A percentile compares a stretch with the other conserved stretches of the same genome.
Conservation (phyloP, 805 yeast genomes). For the Blastobotrys attinorum region DNA sequence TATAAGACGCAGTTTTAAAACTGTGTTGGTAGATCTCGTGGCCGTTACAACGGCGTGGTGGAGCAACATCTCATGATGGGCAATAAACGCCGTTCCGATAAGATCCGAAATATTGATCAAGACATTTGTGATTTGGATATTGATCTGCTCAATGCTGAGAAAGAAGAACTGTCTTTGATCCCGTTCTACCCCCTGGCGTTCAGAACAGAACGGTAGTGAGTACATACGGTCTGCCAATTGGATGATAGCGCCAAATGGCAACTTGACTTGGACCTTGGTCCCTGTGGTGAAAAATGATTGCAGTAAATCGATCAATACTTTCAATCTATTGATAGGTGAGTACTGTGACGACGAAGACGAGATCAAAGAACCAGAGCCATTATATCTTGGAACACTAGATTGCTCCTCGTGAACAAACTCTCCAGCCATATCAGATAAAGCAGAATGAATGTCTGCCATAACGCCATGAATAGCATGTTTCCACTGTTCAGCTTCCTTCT, state of each 20-base stretch:
- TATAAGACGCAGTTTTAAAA: constrained; percentile 8
- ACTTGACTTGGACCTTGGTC: constrained; percentile 46
- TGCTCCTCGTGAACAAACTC: constrained; percentile 13
- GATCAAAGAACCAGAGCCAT: neutral
- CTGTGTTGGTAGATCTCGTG: neutral
- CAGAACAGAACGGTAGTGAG: constrained; percentile 47
- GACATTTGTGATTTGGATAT: constrained; percentile 37
- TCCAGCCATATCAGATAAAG: constrained; percentile 6
- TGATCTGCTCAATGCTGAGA: constrained; percentile 37
- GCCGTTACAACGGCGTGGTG: constrained; percentile 15
- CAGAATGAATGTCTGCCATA: constrained; percentile 12
- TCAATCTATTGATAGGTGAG: constrained; percentile 1
- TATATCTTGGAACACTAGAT: neutral
- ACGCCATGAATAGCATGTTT: constrained; percentile 40
- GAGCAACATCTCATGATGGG: constrained; percentile 39
- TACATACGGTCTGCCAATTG: constrained; percentile 45
- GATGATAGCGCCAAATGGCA: constrained; percentile 57
- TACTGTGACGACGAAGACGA: neutral
- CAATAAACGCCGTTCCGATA: constrained; percentile 37
- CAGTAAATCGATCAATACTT: constrained; percentile 28
- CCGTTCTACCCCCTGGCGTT: constrained; percentile 7
- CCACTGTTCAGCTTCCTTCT: constrained; percentile 42
- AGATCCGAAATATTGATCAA: constrained; percentile 37
- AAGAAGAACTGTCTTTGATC: constrained; percentile 51
- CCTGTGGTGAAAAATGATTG: constrained; percentile 40